Evolutionary conservation across 2,329 filamentous ascomycete genomes (phyloP).

Genomic region (Myriosclerotinia scirpicola): DNA sequence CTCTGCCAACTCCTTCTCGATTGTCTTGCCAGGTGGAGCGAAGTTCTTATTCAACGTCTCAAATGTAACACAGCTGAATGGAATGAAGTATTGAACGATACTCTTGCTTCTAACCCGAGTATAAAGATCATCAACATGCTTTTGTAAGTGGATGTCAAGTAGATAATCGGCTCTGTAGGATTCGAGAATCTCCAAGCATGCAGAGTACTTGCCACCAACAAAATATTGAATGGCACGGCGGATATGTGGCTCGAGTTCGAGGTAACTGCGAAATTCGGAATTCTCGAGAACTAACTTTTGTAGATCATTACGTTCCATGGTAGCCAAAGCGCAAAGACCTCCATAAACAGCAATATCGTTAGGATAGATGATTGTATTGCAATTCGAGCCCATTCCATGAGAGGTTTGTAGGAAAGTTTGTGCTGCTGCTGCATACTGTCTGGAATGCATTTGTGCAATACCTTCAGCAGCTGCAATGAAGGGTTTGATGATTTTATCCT

Average conservation of each 20-base stretch:
- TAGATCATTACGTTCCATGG: constrained; percentile 77
- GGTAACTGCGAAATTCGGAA: constrained; percentile 74
- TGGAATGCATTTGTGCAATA: constrained; percentile 57
- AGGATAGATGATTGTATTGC: constrained; percentile 70
- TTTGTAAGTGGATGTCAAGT: constrained; percentile 83
- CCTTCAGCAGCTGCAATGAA: constrained; percentile 59
- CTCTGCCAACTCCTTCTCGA: constrained; percentile 71
- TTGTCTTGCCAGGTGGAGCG: constrained; percentile 57
- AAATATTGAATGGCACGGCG: constrained; percentile 88
- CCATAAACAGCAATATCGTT: constrained; percentile 95
- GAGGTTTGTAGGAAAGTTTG: constrained; percentile 54
- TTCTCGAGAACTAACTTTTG: constrained; percentile 78
- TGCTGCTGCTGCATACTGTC: constrained; percentile 67
- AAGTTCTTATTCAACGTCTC: constrained; percentile 78
- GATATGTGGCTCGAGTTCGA: constrained; percentile 92
- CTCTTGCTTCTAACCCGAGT: constrained; percentile 80
- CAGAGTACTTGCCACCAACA: constrained; percentile 84
- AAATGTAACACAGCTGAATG: constrained; percentile 84
- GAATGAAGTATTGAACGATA: constrained; percentile 88
- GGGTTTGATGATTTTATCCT: constrained; percentile 50
- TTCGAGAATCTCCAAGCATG: constrained; percentile 79
- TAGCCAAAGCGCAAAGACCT: constrained; percentile 83
- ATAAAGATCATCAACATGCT: constrained; percentile 70
- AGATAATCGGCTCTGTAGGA: constrained; percentile 81
- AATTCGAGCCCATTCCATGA: constrained; percentile 52